These are phyloP conservation scores for Saccharomyces pastorianus DNA, from an alignment of 1,139 yeast species.

Conservation along the genomic window DNA sequence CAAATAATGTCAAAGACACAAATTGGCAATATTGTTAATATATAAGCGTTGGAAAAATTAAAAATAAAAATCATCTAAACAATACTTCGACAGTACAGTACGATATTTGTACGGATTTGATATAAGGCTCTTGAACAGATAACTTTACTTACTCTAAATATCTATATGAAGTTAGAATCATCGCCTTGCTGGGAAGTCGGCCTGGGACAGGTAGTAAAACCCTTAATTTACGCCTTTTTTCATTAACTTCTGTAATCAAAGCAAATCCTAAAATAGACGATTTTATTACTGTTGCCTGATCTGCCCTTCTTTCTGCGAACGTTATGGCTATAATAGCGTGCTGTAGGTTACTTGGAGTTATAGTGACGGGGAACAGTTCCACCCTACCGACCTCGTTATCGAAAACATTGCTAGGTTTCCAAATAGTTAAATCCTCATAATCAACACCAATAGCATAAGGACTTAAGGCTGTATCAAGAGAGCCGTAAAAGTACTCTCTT, in stretches of 20 bases:
- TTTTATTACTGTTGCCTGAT: constrained; percentile 43
- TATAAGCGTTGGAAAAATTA: neutral
- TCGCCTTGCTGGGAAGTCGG: constrained; percentile 61
- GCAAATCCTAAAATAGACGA: constrained; percentile 63
- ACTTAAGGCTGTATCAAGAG: constrained; percentile 52
- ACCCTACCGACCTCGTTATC: constrained; percentile 7
- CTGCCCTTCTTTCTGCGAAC: constrained; percentile 50
- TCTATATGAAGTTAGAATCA: constrained; percentile 59
- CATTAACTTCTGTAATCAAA: constrained; percentile 50
- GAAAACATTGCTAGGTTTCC: constrained; percentile 35
- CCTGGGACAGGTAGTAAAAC: constrained; percentile 85
- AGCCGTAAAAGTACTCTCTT: constrained; percentile 86
- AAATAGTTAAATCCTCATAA: constrained; percentile 42
- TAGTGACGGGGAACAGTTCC: constrained; percentile 18
- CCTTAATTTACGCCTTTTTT: constrained; percentile 59
- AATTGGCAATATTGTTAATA: neutral
- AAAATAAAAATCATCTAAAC: neutral
- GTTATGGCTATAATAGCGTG: constrained; percentile 69
- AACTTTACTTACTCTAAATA: constrained; percentile 48
- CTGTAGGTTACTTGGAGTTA: constrained; percentile 39
- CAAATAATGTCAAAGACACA: neutral
- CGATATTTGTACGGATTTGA: neutral
- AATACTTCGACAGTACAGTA: neutral
- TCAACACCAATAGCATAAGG: constrained; percentile 64
- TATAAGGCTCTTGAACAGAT: neutral